Percentiles rank a stretch among this genome's conserved stretches.
Evolutionary conservation across 2,329 filamentous ascomycete species (phyloP).

Genomic region (Remersonia thermophila): DNA sequence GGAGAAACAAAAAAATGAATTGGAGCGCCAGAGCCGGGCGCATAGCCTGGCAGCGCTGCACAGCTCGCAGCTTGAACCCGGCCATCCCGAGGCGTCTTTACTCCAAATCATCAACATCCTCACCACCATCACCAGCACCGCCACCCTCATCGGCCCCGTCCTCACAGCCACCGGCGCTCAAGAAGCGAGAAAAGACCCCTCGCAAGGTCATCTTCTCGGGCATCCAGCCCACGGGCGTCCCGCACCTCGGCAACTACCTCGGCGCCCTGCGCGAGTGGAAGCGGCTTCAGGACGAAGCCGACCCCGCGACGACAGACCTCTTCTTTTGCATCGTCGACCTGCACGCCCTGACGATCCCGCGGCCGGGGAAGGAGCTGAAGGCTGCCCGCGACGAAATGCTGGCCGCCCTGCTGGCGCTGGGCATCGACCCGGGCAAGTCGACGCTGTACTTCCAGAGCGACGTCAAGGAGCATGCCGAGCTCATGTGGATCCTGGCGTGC

Average conservation of each 20-base stretch:
- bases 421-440: conserved; percentile 64
- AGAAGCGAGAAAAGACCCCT: background rate
- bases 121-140: background rate
- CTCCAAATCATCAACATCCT: background rate
- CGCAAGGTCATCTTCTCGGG: conserved; percentile 68
- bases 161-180: background rate
- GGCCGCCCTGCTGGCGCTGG: conserved; percentile 71
- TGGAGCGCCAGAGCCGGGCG: conserved; percentile 4
- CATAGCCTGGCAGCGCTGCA: background rate
- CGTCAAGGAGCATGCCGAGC: conserved; percentile 68
- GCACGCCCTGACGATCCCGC: conserved; percentile 77
- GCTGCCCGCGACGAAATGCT: conserved; percentile 60
- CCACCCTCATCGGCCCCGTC: background rate
- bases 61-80: background rate
- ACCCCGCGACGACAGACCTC: conserved; percentile 42
- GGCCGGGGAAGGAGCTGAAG: conserved; percentile 49
- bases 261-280: conserved; percentile 85
- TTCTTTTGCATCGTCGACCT: conserved; percentile 86
- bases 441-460: conserved; percentile 74
- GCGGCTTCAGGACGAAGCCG: conserved; percentile 55
- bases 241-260: conserved; percentile 90
- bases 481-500: conserved; percentile 96
- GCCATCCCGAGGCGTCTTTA: background rate
- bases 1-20: conserved; percentile 2
- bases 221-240: conserved; percentile 90